Evolutionary conservation across 805 yeast genomes (phyloP), one percentile per base, ranked within the genome.

Genomic region (Dipodascopsis uninucleata): DNA sequence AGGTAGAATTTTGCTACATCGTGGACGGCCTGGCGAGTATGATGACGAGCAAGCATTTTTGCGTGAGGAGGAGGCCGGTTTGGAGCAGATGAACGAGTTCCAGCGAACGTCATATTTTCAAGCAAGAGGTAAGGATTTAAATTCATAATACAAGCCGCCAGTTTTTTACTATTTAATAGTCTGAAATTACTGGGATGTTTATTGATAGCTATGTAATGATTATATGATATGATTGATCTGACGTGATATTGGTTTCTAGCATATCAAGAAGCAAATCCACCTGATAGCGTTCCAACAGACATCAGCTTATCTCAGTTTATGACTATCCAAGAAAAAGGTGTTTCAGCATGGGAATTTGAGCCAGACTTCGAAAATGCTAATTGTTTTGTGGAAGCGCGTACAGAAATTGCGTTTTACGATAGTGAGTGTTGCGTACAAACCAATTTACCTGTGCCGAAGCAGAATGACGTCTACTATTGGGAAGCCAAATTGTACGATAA

Each of bases 281-380:
- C 77, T 1, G 66, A 63, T 58, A 47, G 71, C 53, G 55, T 61
- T 49, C 60, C 71, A 54, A 61, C 75, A 53, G 68, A 74, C 42
- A 66, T 67, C 47, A 60, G 67, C 9, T 65, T 82, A 29, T 73
- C 83, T 23, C 89, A 84, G 62, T 72, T 71, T 49, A 65, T 81
- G 61, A 61, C 72, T 17, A 85, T 86, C 22, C 95, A 87, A 55
- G 95, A 87, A 53, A 88, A 86, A 61, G 96, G 95, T 2, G 82
- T 89, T 1, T 66, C 74, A 12, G 97, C 97, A 1, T 89, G 94
- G 85, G 95, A 89, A 57, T 90, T 93, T 60, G 70, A 69, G 47
- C 69, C 62, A 24, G 69, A 69, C 40, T 57, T 62, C 29, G 63
- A 77, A 75, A 50, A 74, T 71, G 65, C 79, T 71, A 58, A 78